Evolutionary conservation across 495 filamentous ascomycete genomes (phyloP).

Genomic region (Penicillium coffeae): DNA sequence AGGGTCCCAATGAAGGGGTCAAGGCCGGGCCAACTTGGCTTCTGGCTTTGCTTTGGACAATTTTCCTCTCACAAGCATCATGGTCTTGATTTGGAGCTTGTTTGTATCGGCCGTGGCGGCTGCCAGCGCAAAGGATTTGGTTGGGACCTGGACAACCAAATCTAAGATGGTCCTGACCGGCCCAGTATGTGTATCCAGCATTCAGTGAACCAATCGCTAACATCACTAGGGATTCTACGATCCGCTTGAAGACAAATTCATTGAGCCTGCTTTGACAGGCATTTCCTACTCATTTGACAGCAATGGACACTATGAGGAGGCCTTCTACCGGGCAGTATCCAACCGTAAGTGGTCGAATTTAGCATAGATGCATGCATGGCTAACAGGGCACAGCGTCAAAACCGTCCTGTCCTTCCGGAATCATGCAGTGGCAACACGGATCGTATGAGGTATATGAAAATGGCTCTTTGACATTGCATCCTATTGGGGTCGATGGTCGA

Average conservation of each 20-base stretch:
- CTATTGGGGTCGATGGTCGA: conserved; percentile 67
- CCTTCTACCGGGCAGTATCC: conserved; percentile 67
- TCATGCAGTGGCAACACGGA: conserved; percentile 81
- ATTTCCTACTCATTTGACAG: conserved; percentile 77
- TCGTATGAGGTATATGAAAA: conserved; percentile 52
- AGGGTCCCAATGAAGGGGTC: conserved; percentile 21
- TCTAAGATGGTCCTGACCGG: conserved; percentile 69
- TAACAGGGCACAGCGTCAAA: conserved; percentile 44
- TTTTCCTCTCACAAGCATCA: conserved; percentile 11
- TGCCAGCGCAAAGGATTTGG: conserved; percentile 44
- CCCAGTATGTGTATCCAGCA: conserved; percentile 47
- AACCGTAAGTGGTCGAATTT: conserved; percentile 54
- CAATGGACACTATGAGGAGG: conserved; percentile 70
- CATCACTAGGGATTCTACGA: conserved; percentile 66
- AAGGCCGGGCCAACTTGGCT: not conserved
- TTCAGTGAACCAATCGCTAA: not conserved
- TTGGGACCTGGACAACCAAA: conserved; percentile 78
- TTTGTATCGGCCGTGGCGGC: conserved; percentile 28
- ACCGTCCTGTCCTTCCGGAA: conserved; percentile 62
- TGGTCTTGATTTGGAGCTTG: conserved; percentile 25
- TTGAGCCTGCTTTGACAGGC: conserved; percentile 68
- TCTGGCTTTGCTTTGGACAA: conserved; percentile 7
- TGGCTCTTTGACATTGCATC: conserved; percentile 57
- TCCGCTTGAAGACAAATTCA: conserved; percentile 61
- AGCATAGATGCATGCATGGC: conserved; percentile 5